Conservation (phyloP, 2,329 filamentous ascomycete genomes). For the Diaporthe destruens region DNA sequence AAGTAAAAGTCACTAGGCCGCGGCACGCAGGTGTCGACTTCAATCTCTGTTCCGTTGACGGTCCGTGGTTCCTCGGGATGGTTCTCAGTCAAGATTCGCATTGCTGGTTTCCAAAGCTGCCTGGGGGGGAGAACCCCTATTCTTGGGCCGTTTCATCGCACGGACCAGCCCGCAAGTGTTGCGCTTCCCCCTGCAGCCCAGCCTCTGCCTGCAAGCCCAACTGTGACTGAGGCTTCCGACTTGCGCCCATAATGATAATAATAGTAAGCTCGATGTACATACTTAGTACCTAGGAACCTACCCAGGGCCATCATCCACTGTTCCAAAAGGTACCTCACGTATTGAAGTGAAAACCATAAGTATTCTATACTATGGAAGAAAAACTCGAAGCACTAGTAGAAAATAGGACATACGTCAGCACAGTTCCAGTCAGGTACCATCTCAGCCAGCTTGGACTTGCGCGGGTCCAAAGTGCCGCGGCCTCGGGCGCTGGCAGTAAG, state of each 20-base stretch:
- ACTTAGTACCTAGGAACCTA: not conserved
- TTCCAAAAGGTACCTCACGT: not conserved
- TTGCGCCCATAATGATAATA: not conserved
- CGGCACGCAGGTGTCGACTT: slow-evolving; percentile 14
- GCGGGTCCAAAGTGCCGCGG: not conserved
- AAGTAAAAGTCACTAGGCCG: slow-evolving; percentile 1
- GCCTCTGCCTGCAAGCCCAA: slow-evolving; percentile 4
- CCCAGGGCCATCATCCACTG: not conserved
- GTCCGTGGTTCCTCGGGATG: slow-evolving; percentile 26
- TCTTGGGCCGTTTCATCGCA: slow-evolving; percentile 17
- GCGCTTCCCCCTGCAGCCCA: not conserved
- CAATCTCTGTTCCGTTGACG: slow-evolving; percentile 10
- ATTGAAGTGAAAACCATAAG: not conserved
- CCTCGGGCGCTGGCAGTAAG: not conserved
- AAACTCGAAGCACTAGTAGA: not conserved
- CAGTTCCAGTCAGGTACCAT: not conserved
- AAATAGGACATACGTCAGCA: not conserved
- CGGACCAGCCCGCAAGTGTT: too few species aligned
- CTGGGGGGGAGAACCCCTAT: slow-evolving; percentile 31
- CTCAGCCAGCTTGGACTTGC: not conserved
- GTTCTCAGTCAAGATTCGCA: slow-evolving; percentile 11
- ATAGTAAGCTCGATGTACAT: not conserved
- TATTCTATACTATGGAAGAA: not conserved
- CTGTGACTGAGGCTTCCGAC: not conserved
- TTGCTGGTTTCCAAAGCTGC: slow-evolving; percentile 26